A percentile compares a stretch with the other conserved stretches of the same genome.
Conservation (phyloP, 306 rosid species). For the Rosa chinensis region DNA sequence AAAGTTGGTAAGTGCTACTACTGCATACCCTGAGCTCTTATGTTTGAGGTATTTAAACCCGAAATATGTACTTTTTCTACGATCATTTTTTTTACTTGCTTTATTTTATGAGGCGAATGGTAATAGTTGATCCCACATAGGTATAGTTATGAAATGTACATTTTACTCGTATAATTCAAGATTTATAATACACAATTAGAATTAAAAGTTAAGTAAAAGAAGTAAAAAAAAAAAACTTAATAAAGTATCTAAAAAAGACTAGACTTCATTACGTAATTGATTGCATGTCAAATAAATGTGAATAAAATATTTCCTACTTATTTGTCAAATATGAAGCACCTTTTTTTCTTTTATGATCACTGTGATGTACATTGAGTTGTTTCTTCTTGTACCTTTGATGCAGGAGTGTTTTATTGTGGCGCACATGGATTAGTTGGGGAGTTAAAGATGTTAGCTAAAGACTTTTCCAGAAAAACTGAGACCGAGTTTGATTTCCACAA, state of each 20-base stretch:
- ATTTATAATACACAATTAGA: too few relatives aligned
- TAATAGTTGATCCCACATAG: background rate
- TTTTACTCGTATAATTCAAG: too few relatives aligned
- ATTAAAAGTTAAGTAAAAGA: too few relatives aligned
- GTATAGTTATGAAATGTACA: too few relatives aligned
- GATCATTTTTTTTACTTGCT: background rate
- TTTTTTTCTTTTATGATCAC: background rate
- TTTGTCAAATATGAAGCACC: background rate
- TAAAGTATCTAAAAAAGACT: background rate
- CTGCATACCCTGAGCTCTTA: background rate
- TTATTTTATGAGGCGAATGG: background rate
- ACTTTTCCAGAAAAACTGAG: conserved; percentile 71
- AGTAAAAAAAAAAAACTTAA: background rate
- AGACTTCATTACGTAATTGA: background rate
- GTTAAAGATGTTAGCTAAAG: conserved; percentile 59
- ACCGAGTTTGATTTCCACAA: conserved; percentile 90
- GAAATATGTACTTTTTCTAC: background rate
- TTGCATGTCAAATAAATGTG: background rate
- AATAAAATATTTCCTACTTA: background rate
- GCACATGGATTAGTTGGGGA: conserved; percentile 66
- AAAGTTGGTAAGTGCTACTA: conserved; percentile 60
- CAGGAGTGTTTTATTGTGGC: conserved; percentile 94
- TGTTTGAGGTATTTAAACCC: background rate
- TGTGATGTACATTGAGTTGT: background rate
- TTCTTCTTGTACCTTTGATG: conserved; percentile 18